phyloP scores from a whole-genome alignment of 805 yeast species.

The Saccharomycopsis sp. region DNA sequence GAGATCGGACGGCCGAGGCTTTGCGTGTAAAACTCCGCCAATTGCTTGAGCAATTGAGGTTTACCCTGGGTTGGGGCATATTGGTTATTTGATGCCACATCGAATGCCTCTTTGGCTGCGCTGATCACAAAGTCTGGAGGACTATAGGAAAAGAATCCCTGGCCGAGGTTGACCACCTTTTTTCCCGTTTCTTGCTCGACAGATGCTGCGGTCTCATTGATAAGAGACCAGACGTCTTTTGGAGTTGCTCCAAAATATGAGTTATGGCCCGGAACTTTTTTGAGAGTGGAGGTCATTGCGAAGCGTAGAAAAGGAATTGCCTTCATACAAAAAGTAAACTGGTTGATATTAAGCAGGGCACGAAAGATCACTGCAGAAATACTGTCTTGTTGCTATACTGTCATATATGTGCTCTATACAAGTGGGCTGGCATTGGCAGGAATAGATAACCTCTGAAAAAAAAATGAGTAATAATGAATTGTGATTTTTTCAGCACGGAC shows the following conservation, averaged over 20 bases:
- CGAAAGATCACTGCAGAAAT: too few species aligned
- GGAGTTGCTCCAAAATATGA: constrained; percentile 65
- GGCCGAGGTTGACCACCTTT: constrained; percentile 85
- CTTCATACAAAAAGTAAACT: not conserved
- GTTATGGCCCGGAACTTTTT: constrained; percentile 41
- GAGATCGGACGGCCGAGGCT: constrained; percentile 52
- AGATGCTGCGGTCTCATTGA: constrained; percentile 83
- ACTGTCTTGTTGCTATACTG: too few species aligned
- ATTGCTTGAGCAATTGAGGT: constrained; percentile 61
- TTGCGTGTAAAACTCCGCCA: constrained; percentile 66
- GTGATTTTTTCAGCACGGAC: not conserved
- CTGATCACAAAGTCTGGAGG: constrained; percentile 91
- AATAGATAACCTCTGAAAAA: not conserved
- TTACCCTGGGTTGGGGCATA: constrained; percentile 90
- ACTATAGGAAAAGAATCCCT: constrained; percentile 92
- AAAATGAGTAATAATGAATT: not conserved
- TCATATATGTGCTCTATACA: too few species aligned
- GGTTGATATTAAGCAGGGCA: not conserved
- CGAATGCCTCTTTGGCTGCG: constrained; percentile 73
- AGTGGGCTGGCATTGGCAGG: not conserved
- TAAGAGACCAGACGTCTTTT: constrained; percentile 91
- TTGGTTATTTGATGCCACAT: constrained; percentile 73
- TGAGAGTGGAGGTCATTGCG: not conserved
- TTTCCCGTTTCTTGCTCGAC: constrained; percentile 49
- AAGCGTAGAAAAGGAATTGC: not conserved